Conservation (phyloP, 2,329 filamentous ascomycete genomes). For the Mycocentrospora acerina region DNA sequence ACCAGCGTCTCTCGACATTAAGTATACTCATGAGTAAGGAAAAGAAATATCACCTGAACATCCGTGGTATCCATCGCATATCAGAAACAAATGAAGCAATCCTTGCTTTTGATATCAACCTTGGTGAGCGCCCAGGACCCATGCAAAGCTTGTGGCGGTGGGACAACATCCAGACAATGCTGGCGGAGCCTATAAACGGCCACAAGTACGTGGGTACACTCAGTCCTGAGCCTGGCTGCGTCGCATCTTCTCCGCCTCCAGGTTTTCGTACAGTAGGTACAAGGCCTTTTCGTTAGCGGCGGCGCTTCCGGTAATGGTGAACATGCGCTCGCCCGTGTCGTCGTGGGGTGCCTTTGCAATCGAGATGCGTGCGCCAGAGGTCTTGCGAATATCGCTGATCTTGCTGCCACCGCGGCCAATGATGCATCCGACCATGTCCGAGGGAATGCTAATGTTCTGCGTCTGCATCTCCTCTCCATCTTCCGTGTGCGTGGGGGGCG, state of each 20-base stretch:
- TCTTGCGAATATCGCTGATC: conserved; percentile 98
- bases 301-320: conserved; percentile 96
- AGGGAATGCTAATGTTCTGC: conserved; percentile 98
- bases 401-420: conserved; percentile 94
- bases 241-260: conserved; percentile 98
- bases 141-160: conserved; percentile 4
- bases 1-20: conserved; percentile 34
- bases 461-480: conserved; percentile 98
- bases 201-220: conserved; percentile 4
- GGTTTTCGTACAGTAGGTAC: conserved; percentile 96
- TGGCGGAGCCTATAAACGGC: conserved; percentile 2
- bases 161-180: background rate
- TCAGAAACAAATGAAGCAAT: conserved; percentile 34
- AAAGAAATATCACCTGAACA: conserved; percentile 33
- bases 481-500: conserved; percentile 81
- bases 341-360: conserved; percentile 97
- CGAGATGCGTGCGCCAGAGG: conserved; percentile 92
- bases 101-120: conserved; percentile 32
- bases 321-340: conserved; percentile 98
- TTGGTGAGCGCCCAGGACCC: conserved; percentile 2
- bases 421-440: conserved; percentile 99
- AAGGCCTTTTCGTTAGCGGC: conserved; percentile 94
- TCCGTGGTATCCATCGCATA: conserved; percentile 38
- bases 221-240: conserved; percentile 71
- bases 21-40: conserved; percentile 20